Conservation (phyloP, 257 asterid species). For the Forsythia suspensa region DNA sequence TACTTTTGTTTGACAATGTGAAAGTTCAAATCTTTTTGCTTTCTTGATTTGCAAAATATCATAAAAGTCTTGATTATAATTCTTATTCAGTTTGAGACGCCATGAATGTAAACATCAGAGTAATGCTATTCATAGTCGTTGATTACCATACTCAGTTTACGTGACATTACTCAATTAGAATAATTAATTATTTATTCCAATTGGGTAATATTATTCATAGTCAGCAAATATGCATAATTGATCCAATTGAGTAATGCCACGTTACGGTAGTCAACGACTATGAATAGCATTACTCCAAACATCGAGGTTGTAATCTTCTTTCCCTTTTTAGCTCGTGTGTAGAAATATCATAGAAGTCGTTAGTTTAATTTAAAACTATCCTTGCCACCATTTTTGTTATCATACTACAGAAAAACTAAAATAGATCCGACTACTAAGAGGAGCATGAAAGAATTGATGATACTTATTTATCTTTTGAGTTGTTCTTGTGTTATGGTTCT, state of each 20-base stretch:
- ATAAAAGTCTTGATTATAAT: not conserved
- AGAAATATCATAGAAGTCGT: not conserved
- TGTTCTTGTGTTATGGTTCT: slow-evolving; percentile 17
- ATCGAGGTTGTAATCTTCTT: not conserved
- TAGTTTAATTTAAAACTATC: not conserved
- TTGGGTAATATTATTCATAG: no score
- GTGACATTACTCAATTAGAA: no score
- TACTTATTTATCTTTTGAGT: not conserved
- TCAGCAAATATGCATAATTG: no score
- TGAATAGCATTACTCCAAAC: not conserved
- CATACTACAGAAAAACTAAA: slow-evolving; percentile 3
- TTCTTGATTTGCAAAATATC: not conserved
- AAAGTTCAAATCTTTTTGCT: not conserved
- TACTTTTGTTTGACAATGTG: not conserved
- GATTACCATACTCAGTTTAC: no score
- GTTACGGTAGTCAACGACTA: no score
- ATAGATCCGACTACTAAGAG: not conserved
- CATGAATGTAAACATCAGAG: not conserved
- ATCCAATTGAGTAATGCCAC: no score
- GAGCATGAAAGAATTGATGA: slow-evolving; percentile 7
- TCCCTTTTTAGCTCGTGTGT: slow-evolving; percentile 5
- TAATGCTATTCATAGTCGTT: no score
- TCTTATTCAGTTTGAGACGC: no score
- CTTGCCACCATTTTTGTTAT: not conserved
- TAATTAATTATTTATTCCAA: no score